Evolutionary conservation across 495 filamentous ascomycete genomes (phyloP), one percentile per base, ranked within the genome.

Genomic region (Aspergillus nanangensis): DNA sequence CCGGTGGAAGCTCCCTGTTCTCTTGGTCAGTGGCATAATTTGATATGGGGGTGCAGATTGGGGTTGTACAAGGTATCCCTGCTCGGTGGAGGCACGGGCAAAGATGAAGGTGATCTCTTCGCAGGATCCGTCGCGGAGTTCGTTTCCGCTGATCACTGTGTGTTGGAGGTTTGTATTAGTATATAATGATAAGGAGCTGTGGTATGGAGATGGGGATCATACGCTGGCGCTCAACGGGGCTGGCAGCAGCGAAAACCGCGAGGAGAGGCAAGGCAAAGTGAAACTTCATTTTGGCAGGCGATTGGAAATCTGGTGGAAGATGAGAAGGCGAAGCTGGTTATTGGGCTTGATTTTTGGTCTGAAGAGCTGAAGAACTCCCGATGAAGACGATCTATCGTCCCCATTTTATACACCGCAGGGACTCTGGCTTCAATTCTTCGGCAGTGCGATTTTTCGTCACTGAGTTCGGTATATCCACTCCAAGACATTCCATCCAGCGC

Each of bases 101-200:
- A 63, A 78, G 52, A 78, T 70, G 53, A 77, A 72, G 47, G 76
- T 72, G 34, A 77, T 62, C 25, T 59, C 53, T 15, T 69, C 63
- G 55, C 75, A 78, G 17, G 62, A 62, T 19, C 61, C 59, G 3
- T 62, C 40, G 24, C 61, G 63, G 47, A 75, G 72, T 15, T 77
- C 72, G 41, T 69, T 75, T 8, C 48, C 52, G 5, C 39, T 18
- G 15, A 19, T 9, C 3, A 23, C n/a, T n/a, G n/a, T n/a, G n/a
- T n/a, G n/a, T n/a, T n/a, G n/a, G n/a, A n/a, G n/a, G n/a, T n/a
- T n/a, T n/a, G n/a, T n/a, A n/a, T n/a, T n/a, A n/a, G n/a, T n/a
- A n/a, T n/a, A n/a, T n/a, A n/a, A n/a, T n/a, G n/a, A n/a, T n/a
- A n/a, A n/a, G n/a, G n/a, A n/a, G n/a, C n/a, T n/a, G n/a, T n/a